phyloP scores from a whole-genome alignment of 148 eudicot genomes.

The Diospyros kaki region DNA sequence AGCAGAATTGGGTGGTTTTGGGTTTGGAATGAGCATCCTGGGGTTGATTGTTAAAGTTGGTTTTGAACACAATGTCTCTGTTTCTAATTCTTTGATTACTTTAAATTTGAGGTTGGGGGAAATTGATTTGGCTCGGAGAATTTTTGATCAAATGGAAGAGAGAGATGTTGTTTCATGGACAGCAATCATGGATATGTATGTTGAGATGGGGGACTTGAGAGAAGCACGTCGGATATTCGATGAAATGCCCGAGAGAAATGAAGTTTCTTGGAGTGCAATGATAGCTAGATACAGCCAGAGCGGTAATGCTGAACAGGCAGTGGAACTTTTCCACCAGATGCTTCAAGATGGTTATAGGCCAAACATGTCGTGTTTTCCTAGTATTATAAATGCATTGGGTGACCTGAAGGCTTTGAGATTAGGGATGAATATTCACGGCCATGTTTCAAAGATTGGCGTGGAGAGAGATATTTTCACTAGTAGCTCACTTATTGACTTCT shows the following conservation, averaged over 20 bases:
- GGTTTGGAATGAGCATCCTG: constrained; percentile 37
- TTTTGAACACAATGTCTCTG: constrained; percentile 32
- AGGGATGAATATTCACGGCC: constrained; percentile 41
- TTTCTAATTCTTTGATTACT: constrained; percentile 43
- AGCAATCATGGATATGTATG: constrained; percentile 47
- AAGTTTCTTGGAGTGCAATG: constrained; percentile 60
- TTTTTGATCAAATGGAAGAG: constrained; percentile 34
- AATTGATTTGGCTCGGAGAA: constrained; percentile 29
- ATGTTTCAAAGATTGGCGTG: constrained; percentile 27
- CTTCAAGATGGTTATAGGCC: constrained; percentile 28
- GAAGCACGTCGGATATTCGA: constrained; percentile 53
- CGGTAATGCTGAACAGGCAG: constrained; percentile 39
- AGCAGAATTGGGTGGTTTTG: constrained; percentile 24
- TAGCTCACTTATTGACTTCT: constrained; percentile 39
- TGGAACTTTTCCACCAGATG: constrained; percentile 36
- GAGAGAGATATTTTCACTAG: constrained; percentile 27
- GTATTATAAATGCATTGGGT: constrained; percentile 39
- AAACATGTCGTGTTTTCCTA: constrained; percentile 42
- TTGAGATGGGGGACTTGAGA: constrained; percentile 35
- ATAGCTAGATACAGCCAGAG: constrained; percentile 48
- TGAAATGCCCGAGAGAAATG: constrained; percentile 51
- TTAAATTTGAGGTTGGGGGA: constrained; percentile 35
- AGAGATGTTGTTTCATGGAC: constrained; percentile 65
- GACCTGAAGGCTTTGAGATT: constrained; percentile 33
- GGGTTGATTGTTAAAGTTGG: constrained; percentile 39